Base-by-base conservation (phyloP, 1,139 yeast species). In the Candida sanyaensis region DNA sequence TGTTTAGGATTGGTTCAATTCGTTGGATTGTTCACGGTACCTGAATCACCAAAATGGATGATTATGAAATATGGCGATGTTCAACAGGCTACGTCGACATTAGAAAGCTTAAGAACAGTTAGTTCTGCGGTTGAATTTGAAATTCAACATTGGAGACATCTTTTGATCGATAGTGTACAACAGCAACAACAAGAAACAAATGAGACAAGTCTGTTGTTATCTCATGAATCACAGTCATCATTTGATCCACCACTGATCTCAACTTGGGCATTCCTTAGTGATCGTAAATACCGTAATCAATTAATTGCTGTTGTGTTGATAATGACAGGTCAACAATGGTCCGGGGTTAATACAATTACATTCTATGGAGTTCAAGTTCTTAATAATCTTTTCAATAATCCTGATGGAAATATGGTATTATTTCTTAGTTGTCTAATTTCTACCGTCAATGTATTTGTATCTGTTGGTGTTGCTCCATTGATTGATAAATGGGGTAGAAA, bases 401-500 rank as follows among this genome's bases (percentile, higher is more conserved):
- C 56, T 8, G 56, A 65, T 8, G 58, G 60, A 2, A 59, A 64
- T 2, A 62, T 61, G 43, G 66, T 67, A 10, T 56, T 71, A 27
- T 48, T 58, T 13, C 55, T 71, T 17, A 67, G 75, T 3, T 65
- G 70, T 36, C 56, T 66, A 6, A 60, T 72, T 42, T 66, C 73
- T 6, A 50, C 64, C 24, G 62, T 67, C 40, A 71, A 71, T 50
- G 71, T 65, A 3, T 23, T 70, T 4, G 56, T 65, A 33, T 62
- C 75, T 4, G 46, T 66, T 9, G 47, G 53, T 0, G 66, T 63
- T 2, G 59, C 73, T 6, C 75, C 77, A n/a, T 63, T 68, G 39
- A 66, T 71, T 43, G 77, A 73, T 55, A 69, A 68, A 47, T 62
- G 78, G 43, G 97, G 97, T 3, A 77, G 97, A 42, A 84, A 80